phyloP scores from a whole-genome alignment of 2,329 filamentous ascomycete genomes.

The Rhynchosporium agropyri region DNA sequence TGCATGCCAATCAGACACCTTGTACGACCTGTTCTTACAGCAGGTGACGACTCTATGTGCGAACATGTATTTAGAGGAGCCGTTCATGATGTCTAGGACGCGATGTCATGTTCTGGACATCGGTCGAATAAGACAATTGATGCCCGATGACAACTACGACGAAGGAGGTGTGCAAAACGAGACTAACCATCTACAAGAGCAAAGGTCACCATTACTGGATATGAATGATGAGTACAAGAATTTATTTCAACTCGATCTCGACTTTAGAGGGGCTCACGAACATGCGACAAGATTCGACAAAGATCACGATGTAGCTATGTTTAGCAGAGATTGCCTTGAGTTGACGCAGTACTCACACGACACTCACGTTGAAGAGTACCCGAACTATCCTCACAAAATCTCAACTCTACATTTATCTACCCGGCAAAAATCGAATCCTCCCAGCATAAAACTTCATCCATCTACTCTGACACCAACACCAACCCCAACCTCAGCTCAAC shows the following conservation, averaged over 20 bases:
- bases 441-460: constrained; percentile 8
- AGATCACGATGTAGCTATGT: constrained; percentile 7
- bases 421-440: neutral
- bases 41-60: constrained; percentile 32
- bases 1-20: constrained; percentile 31
- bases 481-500: neutral
- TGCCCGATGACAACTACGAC: constrained; percentile 32
- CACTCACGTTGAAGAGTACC: neutral
- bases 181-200: constrained; percentile 5
- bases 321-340: constrained; percentile 13
- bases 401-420: neutral
- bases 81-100: constrained; percentile 21
- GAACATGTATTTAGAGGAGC: constrained; percentile 25
- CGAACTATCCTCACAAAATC: neutral
- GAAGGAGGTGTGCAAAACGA: constrained; percentile 17
- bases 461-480: neutral
- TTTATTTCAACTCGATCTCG: constrained; percentile 15
- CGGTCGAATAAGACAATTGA: constrained; percentile 27
- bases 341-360: constrained; percentile 1
- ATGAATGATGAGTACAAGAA: constrained; percentile 17
- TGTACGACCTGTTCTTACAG: constrained; percentile 27
- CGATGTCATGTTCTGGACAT: constrained; percentile 32
- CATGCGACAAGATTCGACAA: neutral
- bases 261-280: constrained; percentile 13
- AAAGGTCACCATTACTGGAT: constrained; percentile 18